Evolutionary conservation across 2,329 filamentous ascomycete species (phyloP), one percentile per base, ranked within the genome.

Genomic region (Stagonosporopsis cucurbitacearum): DNA sequence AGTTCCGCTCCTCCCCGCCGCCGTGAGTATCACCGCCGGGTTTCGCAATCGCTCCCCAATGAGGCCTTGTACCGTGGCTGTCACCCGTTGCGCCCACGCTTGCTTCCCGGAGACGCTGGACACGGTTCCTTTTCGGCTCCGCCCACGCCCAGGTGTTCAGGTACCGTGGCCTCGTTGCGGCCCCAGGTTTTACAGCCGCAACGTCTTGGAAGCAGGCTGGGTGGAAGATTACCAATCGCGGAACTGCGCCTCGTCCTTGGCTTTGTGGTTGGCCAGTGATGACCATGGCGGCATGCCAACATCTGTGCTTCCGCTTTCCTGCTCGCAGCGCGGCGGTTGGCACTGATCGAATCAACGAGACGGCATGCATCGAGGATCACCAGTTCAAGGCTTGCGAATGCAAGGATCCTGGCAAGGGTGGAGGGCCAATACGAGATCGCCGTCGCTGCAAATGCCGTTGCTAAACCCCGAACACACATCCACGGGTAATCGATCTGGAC

Each of bases 1-100:
- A 43, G 28, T 56, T 39, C 53, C 53, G 53, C 53, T 39, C 47
- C 53, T 51, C 53, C 47, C 53, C 53, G 53, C 43, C 47, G 53
- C 47, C 53, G 53, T 20, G 20, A 56, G 25, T 51, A 46, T 56
- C 42, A 51, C 47, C 53, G 53, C 19, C 30, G 37, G 28, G 33
- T 28, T 32, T 56, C 43, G 37, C 47, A 46, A 47, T 51, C 53
- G 28, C 25, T 47, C 11, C 42, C 6, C 15, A 48, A 51, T 25
- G 30, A 50, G 30, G 15, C 19, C 17, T 41, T n/a, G 22, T 23
- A 30, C 13, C 42, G 42, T 51, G 42, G 53, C 47, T 32, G 20
- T 19, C 47, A 41, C 36, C 42, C 42, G 42, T 36, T n/a, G 32
- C 28, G 36, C 40, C 40, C 40, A 32, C 39, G 39, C 48, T 44